Evolutionary conservation across 78 protist genomes (phyloP).

Genomic region (Isochrysis galbana): DNA sequence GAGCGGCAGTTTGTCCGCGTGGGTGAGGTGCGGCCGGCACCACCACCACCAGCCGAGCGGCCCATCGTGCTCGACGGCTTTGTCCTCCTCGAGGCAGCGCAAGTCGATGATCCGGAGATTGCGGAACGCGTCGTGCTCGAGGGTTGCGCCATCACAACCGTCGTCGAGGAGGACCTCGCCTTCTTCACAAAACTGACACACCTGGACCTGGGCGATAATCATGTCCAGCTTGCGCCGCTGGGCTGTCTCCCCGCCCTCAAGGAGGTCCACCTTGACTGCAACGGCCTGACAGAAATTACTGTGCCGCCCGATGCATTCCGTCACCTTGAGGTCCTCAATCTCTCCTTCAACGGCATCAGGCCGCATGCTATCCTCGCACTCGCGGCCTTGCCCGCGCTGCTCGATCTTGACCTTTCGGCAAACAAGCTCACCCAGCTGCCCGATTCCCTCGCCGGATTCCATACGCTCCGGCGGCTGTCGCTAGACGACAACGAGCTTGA

Average conservation of each 20-base stretch:
- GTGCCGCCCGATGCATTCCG: neutral
- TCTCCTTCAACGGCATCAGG: neutral
- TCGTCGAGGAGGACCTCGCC: neutral
- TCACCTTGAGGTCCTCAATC: neutral
- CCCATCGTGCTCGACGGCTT: neutral
- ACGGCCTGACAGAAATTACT: neutral
- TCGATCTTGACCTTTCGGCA: neutral
- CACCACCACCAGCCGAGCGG: neutral
- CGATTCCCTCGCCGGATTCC: neutral
- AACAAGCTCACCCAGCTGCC: neutral
- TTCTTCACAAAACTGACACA: neutral
- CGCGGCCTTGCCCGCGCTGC: neutral
- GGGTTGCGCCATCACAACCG: neutral
- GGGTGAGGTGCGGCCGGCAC: neutral
- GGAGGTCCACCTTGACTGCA: slow-evolving; percentile 21
- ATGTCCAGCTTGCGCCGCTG: neutral
- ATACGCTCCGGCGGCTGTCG: neutral
- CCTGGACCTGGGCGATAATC: slow-evolving; percentile 22
- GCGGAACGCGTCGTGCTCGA: neutral
- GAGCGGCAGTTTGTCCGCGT: neutral
- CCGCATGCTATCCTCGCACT: neutral
- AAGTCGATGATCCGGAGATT: neutral
- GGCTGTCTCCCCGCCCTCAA: neutral
- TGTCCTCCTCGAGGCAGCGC: slow-evolving; percentile 12
- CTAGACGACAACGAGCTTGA: neutral